Percentiles rank a stretch among this genome's conserved stretches.
These are phyloP conservation scores for Peniophora sp. DNA, from an alignment of 1,284 basidiomycete genomes.

Conservation along the genomic window DNA sequence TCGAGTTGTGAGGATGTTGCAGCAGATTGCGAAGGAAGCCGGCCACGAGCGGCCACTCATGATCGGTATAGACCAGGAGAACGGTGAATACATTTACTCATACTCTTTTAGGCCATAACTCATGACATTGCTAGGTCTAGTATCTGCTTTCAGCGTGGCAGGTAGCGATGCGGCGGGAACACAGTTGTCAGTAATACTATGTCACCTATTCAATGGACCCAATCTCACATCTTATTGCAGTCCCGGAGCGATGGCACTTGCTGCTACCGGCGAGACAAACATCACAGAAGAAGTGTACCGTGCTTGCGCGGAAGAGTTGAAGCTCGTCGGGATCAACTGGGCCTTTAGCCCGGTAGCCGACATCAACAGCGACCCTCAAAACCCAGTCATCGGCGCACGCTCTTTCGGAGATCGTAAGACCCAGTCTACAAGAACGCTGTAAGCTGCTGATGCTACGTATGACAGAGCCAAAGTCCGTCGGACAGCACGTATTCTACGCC, in stretches of 20 bases:
- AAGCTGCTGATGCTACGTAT: not conserved
- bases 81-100: conserved; percentile 26
- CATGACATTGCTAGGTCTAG: conserved; percentile 52
- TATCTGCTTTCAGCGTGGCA: conserved; percentile 53
- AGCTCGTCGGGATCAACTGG: conserved; percentile 61
- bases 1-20: conserved; percentile 38
- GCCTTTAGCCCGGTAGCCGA: conserved; percentile 60
- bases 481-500: conserved; percentile 38
- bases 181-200: conserved; percentile 45
- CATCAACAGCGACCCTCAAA: conserved; percentile 56
- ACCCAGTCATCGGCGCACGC: conserved; percentile 66
- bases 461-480: conserved; percentile 46
- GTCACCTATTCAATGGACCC: not conserved
- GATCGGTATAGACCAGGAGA: conserved; percentile 68
- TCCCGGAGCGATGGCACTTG: conserved; percentile 66
- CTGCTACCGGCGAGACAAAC: conserved; percentile 40
- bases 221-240: conserved; percentile 23
- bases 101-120: too few species aligned
- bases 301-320: conserved; percentile 48
- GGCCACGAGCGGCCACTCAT: conserved; percentile 50
- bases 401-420: conserved; percentile 60
- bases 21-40: conserved; percentile 44
- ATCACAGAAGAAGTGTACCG: conserved; percentile 38
- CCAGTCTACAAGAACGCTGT: not conserved
- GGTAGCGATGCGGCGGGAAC: conserved; percentile 38